Percentiles rank a stretch among this genome's conserved stretches.
phyloP scores from a whole-genome alignment of 176 grass and related monocot genomes.

The Pontederia paniculata region DNA sequence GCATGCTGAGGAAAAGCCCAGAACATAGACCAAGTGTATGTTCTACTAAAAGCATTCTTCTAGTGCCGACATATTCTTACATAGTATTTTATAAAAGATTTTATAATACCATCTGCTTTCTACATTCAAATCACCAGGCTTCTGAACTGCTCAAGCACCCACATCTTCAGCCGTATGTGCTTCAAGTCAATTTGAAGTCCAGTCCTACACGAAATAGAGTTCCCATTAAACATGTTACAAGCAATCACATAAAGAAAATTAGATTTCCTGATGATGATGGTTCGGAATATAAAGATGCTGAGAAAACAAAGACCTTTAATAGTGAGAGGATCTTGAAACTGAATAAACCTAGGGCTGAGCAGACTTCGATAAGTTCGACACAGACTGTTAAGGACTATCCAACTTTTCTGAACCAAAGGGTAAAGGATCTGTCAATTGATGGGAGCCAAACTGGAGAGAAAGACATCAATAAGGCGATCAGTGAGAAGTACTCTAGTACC shows the following conservation, averaged over 20 bases:
- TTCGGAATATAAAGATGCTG: constrained; percentile 37
- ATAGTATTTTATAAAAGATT: no score
- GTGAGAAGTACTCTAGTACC: constrained; percentile 39
- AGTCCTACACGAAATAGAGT: constrained; percentile 36
- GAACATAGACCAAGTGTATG: constrained; percentile 88
- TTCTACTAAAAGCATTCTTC: constrained; percentile 7
- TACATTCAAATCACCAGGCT: constrained; percentile 38
- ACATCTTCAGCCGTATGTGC: constrained; percentile 72
- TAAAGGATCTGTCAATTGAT: constrained; percentile 49
- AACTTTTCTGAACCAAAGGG: constrained; percentile 27
- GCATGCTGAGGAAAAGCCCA: constrained; percentile 91
- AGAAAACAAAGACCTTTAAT: constrained; percentile 48
- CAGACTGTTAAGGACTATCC: constrained; percentile 63
- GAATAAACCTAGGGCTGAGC: constrained; percentile 45
- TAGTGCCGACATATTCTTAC: not conserved
- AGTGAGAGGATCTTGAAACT: constrained; percentile 57
- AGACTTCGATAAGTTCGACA: constrained; percentile 44
- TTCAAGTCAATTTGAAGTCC: constrained; percentile 92
- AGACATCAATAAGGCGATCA: constrained; percentile 40
- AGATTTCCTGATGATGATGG: constrained; percentile 39
- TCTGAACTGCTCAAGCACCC: constrained; percentile 77
- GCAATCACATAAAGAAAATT: constrained; percentile 61
- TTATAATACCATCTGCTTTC: no score
- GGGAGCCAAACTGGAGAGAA: constrained; percentile 51
- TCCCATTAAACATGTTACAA: constrained; percentile 33